Evolutionary conservation across 768 basidiomycete genomes (phyloP), one percentile per base, ranked within the genome.

Genomic region (Agaricus subrufescens): DNA sequence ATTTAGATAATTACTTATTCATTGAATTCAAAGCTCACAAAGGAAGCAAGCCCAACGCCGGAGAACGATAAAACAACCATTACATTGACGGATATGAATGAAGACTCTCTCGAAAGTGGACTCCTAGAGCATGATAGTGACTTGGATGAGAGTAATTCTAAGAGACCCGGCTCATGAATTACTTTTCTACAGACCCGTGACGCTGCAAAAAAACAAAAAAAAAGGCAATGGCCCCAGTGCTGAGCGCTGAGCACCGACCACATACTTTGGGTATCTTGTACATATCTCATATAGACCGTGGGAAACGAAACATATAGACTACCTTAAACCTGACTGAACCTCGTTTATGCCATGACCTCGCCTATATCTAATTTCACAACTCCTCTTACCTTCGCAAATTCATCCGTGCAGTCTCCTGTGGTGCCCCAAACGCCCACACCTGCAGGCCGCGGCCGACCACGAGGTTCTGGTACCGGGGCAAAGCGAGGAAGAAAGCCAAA

Each of bases 401-500:
- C 34, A 5, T 45, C 48, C 14, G 23, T 19, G 3, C 55, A 50
- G 26, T 56, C 55, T 25, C 54, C 54, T 15, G 46, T 46, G 2
- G 26, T 31, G 23, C 54, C 62, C 40, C 12, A 50, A 7, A 69
- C 69, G n/a, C 68, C 67, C 11, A 68, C 68, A 31, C 64, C 65
- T 14, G 59, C 58, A 26, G 60, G 65, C 46, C 69, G 73, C 8
- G 72, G 73, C 29, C 65, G 73, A 30, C 69, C 68, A 23, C 58
- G 72, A 56, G 73, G 72, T 27, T 40, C 67, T 46, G 54, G 56
- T 30, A 66, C 63, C 19, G 75, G 75, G 56, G 75, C 74, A 52
- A 76, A 78, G 67, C 72, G 77, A 40, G 75, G 78, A 54, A 69
- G 75, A 44, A 82, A 82, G 64, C 78, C 80, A 5, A 74, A 74